These are phyloP conservation scores for Sarocladium strictum DNA, from an alignment of 2,329 filamentous ascomycete species.

Conservation along the genomic window DNA sequence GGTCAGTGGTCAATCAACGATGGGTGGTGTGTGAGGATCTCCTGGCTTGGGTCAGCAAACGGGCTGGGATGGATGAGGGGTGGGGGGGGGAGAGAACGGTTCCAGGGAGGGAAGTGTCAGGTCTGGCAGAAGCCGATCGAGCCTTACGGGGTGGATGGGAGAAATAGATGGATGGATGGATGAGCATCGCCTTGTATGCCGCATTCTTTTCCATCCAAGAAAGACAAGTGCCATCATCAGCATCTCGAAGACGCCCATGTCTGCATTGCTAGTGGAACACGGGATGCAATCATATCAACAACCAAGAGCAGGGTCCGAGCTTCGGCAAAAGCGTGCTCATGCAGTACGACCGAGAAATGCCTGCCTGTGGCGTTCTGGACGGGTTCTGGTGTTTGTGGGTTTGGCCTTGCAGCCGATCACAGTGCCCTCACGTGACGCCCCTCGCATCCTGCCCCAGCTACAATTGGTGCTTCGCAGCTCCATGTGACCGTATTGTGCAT, in stretches of 20 bases:
- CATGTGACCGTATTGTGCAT: background rate
- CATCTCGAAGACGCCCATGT: background rate
- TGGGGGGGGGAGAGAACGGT: background rate
- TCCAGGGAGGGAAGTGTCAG: background rate
- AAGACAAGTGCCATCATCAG: too few species aligned
- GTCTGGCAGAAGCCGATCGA: background rate
- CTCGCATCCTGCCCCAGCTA: background rate
- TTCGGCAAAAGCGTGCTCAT: background rate
- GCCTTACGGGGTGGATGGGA: background rate
- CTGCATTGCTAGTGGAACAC: background rate
- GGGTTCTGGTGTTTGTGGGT: background rate
- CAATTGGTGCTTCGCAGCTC: background rate
- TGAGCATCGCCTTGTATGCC: too few species aligned
- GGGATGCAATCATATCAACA: background rate
- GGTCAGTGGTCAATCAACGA: constrained; percentile 1
- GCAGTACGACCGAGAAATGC: background rate
- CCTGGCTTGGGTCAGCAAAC: background rate
- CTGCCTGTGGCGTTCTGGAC: background rate
- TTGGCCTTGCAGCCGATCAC: background rate
- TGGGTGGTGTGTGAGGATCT: background rate
- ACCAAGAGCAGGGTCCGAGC: background rate
- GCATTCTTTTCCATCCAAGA: too few species aligned
- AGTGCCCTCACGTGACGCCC: constrained; percentile 1
- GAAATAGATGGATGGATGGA: background rate
- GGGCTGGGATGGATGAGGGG: background rate